A percentile compares a stretch with the other conserved stretches of the same genome.
These are phyloP conservation scores for Medicago ruthenica DNA, from an alignment of 306 rosid species.

Conservation along the genomic window DNA sequence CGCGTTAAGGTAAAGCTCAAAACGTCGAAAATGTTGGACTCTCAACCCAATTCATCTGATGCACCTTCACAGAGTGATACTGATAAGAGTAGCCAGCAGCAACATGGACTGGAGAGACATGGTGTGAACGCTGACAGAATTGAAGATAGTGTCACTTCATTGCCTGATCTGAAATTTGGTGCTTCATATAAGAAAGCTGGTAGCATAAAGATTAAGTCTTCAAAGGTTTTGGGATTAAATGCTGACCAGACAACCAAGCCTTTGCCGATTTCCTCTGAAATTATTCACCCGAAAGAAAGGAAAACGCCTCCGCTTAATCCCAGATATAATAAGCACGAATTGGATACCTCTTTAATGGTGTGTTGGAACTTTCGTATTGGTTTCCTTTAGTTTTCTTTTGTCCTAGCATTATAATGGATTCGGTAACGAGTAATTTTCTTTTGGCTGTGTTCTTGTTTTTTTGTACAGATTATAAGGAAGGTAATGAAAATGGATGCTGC, in stretches of 20 bases:
- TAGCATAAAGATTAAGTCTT: constrained; percentile 79
- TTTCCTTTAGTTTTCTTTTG: constrained; percentile 24
- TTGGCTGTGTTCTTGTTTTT: constrained; percentile 8
- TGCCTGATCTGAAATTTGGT: constrained; percentile 49
- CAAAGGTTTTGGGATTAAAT: constrained; percentile 68
- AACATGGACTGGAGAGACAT: constrained; percentile 65
- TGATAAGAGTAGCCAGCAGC: constrained; percentile 82
- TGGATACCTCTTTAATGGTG: constrained; percentile 74
- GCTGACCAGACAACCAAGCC: constrained; percentile 47
- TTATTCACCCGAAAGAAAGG: constrained; percentile 52
- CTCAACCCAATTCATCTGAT: constrained; percentile 76
- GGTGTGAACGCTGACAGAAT: constrained; percentile 55
- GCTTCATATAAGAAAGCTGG: constrained; percentile 62
- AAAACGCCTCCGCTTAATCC: constrained; percentile 51
- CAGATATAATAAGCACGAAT: constrained; percentile 66
- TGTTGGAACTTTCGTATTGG: constrained; percentile 35
- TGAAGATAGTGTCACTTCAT: constrained; percentile 85
- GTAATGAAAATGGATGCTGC: constrained; percentile 98
- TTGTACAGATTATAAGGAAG: constrained; percentile 77
- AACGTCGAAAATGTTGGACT: constrained; percentile 65
- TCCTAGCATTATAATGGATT: constrained; percentile 21
- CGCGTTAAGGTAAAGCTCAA: constrained; percentile 89
- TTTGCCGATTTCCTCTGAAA: constrained; percentile 41
- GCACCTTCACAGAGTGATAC: constrained; percentile 83
- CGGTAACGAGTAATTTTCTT: constrained; percentile 17